Conservation (phyloP, 2,329 filamentous ascomycete genomes). For the Aspergillus clavatus region DNA sequence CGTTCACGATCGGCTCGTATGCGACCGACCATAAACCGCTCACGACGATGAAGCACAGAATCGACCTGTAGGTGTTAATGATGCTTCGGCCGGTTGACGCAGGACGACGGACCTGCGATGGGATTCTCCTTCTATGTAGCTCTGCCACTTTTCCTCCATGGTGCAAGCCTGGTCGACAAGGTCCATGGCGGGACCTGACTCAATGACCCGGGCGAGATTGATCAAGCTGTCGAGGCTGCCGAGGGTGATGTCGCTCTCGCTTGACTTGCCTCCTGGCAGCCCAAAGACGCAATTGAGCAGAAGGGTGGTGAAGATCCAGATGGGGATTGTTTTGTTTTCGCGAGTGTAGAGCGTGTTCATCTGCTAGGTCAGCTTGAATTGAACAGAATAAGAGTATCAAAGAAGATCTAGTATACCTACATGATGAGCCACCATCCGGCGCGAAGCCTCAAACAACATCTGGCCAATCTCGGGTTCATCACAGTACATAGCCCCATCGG, state of each 20-base stretch:
- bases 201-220: not conserved
- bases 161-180: not conserved
- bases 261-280: not conserved
- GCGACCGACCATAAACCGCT: not conserved
- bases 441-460: not conserved
- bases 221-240: constrained; percentile 1
- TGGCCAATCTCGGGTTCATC: not conserved
- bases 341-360: not conserved
- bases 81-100: not conserved
- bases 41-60: not conserved
- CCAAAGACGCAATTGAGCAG: not conserved
- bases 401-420: not conserved
- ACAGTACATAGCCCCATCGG: not conserved
- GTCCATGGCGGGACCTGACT: not conserved
- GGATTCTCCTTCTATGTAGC: not conserved
- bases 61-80: not conserved
- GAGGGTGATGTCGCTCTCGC: not conserved
- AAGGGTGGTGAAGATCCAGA: not conserved
- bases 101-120: not conserved
- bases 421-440: not conserved
- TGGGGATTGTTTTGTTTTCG: not conserved
- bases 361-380: too few relatives aligned
- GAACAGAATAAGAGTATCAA: too few relatives aligned
- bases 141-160: not conserved
- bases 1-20: not conserved